Percentiles rank a stretch among this genome's conserved stretches.
Conservation (phyloP, 345 rosid species). For the Punica granatum region DNA sequence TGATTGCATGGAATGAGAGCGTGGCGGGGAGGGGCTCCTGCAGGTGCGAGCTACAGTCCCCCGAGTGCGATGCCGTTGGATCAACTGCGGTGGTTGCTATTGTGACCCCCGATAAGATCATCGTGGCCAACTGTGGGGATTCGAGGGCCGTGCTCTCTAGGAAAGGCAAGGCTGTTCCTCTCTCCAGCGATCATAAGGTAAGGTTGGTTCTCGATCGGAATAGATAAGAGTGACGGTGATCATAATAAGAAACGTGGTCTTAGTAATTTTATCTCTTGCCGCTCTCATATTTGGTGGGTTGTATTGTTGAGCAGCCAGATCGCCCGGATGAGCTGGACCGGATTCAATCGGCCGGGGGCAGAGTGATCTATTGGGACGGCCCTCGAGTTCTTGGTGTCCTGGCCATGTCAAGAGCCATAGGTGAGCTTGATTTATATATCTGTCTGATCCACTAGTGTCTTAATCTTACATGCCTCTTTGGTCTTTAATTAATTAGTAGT, state of each 20-base stretch:
- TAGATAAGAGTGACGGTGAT: no score
- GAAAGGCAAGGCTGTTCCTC: conserved; percentile 58
- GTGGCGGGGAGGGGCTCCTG: conserved; percentile 10
- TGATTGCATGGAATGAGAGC: conserved; percentile 13
- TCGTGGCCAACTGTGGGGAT: conserved; percentile 89
- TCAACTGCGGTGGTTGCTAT: conserved; percentile 83
- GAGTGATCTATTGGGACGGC: conserved; percentile 86
- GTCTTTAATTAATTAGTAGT: no score
- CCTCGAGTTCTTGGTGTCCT: conserved; percentile 76
- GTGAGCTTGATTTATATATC: no score
- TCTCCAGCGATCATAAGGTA: conserved; percentile 78
- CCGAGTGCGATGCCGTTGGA: conserved; percentile 57
- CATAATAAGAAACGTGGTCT: no score
- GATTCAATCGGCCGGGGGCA: conserved; percentile 75
- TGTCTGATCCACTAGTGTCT: no score
- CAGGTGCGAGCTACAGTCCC: conserved; percentile 36
- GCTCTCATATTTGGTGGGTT: background rate
- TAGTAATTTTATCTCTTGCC: background rate
- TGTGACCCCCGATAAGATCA: conserved; percentile 51
- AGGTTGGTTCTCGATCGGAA: conserved; percentile 12
- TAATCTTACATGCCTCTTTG: no score
- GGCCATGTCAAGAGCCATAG: conserved; percentile 93
- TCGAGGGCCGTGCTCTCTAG: conserved; percentile 89
- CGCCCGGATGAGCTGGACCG: conserved; percentile 77
- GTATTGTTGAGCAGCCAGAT: conserved; percentile 65